phyloP scores from a whole-genome alignment of 176 grass and related monocot genomes.

The Oryza meridionalis region DNA sequence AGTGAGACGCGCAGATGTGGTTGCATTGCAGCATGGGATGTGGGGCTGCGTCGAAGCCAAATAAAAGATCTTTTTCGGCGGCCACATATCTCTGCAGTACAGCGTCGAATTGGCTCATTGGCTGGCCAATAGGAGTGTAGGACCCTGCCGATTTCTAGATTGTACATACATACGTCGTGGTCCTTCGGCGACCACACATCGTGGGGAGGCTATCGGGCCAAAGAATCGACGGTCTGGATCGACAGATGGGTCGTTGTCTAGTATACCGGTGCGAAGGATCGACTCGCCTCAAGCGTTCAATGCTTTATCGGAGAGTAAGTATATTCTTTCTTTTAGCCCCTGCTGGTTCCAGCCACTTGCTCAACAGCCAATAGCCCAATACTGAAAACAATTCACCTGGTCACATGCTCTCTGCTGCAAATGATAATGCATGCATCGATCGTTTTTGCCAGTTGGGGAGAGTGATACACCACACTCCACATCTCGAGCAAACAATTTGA shows the following conservation, averaged over 20 bases:
- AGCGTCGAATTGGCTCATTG: background rate
- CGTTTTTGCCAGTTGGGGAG: conserved; percentile 1
- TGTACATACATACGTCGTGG: conserved; percentile 15
- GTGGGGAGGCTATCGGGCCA: background rate
- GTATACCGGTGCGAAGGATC: background rate
- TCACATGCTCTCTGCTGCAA: background rate
- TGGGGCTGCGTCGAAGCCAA: background rate
- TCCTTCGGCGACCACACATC: background rate
- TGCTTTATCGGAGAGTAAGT: background rate
- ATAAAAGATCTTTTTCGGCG: conserved; percentile 17
- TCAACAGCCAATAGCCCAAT: background rate
- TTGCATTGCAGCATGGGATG: background rate
- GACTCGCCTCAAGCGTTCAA: background rate
- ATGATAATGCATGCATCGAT: background rate
- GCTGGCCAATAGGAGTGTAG: background rate
- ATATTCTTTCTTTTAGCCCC: too few species aligned
- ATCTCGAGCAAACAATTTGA: background rate
- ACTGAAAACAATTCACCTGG: conserved; percentile 4
- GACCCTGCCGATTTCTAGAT: background rate
- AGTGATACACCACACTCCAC: conserved; percentile 21
- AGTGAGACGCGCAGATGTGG: background rate
- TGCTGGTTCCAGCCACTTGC: background rate
- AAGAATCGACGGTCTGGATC: background rate
- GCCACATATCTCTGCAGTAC: background rate
- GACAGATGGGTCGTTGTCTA: background rate